phyloP scores from a whole-genome alignment of 192 early-diverging fungal species.

The Gonapodya sp. region DNA sequence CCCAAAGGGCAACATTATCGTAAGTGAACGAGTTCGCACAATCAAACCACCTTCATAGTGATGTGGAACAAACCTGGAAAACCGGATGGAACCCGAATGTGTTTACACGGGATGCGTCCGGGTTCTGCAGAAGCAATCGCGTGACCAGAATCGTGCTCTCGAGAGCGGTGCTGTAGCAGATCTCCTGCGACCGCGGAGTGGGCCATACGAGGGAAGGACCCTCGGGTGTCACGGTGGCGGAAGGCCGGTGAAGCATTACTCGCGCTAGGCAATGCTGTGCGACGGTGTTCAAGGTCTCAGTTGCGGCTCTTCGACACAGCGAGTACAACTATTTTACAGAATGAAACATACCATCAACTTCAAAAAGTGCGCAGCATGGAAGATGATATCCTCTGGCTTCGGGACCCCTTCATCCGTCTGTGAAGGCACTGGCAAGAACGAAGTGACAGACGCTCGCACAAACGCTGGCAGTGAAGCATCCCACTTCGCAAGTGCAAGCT shows the following conservation, averaged over 20 bases:
- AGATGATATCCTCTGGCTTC: not conserved
- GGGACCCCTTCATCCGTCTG: not conserved
- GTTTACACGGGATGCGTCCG: not conserved
- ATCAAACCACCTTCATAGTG: too few species aligned
- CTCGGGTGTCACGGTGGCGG: not conserved
- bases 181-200: not conserved
- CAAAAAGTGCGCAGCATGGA: not conserved
- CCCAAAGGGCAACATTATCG: too few species aligned
- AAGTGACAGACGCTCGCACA: not conserved
- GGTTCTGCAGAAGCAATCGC: not conserved
- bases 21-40: too few species aligned
- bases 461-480: not conserved
- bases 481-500: not conserved
- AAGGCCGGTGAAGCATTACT: not conserved
- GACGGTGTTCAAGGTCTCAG: too few species aligned
- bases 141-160: not conserved
- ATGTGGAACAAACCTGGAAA: not conserved
- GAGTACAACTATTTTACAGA: not conserved
- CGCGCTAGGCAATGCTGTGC: not conserved
- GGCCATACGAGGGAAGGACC: not conserved
- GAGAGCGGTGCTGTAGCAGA: not conserved
- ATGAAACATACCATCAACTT: not conserved
- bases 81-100: not conserved
- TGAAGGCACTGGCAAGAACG: not conserved
- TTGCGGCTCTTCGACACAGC: too few species aligned